Evolutionary conservation across 1,284 basidiomycete species (phyloP).

Genomic region (Cryptococcus amylolentus): DNA sequence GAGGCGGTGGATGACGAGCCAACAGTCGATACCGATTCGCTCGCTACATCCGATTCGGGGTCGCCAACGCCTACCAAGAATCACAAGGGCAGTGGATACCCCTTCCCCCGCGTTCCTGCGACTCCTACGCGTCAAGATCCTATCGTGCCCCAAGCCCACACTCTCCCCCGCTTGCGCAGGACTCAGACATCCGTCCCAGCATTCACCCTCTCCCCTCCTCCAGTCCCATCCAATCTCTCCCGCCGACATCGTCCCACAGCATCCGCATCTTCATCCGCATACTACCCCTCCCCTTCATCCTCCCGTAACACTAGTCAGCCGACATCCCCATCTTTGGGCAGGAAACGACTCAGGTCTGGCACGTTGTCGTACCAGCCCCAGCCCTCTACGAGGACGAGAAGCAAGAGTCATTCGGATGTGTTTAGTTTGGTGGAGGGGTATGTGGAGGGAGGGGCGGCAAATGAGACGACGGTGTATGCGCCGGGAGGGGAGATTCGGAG

Average conservation of each 20-base stretch:
- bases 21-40: conserved; percentile 23
- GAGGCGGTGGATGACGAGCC: conserved; percentile 4
- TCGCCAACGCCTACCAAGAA: conserved; percentile 17
- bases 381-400: conserved; percentile 38
- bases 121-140: neutral
- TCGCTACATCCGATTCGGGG: conserved; percentile 14
- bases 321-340: conserved; percentile 19
- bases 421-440: conserved; percentile 46
- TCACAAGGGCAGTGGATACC: neutral
- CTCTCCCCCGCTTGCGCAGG: conserved; percentile 12
- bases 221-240: conserved; percentile 2
- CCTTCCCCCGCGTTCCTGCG: neutral
- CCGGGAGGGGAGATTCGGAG: conserved; percentile 39
- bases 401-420: conserved; percentile 44
- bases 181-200: neutral
- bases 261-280: conserved; percentile 18
- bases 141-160: conserved; percentile 3
- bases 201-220: conserved; percentile 4
- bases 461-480: conserved; percentile 46
- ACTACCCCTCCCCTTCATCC: conserved; percentile 22
- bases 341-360: conserved; percentile 24
- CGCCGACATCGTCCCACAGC: conserved; percentile 22
- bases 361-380: conserved; percentile 12
- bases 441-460: conserved; percentile 44
- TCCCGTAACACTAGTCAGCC: conserved; percentile 23